These are phyloP conservation scores for Syzygium aqueum DNA, from an alignment of 345 rosid species.

Conservation along the genomic window DNA sequence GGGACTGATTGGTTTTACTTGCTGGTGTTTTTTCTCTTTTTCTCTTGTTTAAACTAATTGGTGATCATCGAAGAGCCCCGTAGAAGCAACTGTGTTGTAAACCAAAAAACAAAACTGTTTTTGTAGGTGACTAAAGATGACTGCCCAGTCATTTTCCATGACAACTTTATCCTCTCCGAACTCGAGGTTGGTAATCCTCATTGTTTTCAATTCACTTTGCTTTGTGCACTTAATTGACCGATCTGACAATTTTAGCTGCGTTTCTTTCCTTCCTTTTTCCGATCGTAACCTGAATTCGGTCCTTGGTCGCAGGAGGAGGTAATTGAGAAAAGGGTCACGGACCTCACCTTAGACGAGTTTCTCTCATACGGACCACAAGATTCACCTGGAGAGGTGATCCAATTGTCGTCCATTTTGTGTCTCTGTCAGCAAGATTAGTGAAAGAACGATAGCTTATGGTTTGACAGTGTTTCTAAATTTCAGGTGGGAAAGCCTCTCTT, in stretches of 20 bases:
- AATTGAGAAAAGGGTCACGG: constrained; percentile 76
- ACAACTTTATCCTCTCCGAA: constrained; percentile 58
- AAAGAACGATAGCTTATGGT: neutral
- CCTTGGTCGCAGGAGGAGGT: constrained; percentile 39
- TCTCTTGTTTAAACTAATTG: neutral
- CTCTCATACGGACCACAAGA: constrained; percentile 69
- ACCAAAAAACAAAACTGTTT: constrained; percentile 11
- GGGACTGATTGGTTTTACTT: constrained; percentile 2
- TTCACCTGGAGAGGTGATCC: constrained; percentile 18
- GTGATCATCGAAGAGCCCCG: neutral
- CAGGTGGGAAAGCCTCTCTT: constrained; percentile 37
- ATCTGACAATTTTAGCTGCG: neutral
- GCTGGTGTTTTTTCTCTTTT: neutral
- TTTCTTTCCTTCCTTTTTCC: neutral
- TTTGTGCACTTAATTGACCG: neutral
- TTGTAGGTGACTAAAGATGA: constrained; percentile 91
- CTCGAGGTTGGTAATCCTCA: constrained; percentile 36
- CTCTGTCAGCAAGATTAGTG: neutral
- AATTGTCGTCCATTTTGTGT: neutral
- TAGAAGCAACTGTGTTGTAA: constrained; percentile 1
- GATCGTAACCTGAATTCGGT: neutral
- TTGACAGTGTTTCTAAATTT: neutral
- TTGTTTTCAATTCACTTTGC: neutral
- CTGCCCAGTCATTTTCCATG: constrained; percentile 94
- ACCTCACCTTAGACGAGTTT: constrained; percentile 48